Evolutionary conservation across 805 yeast genomes (phyloP), one percentile per base, ranked within the genome.

Genomic region (Yamadazyma kitorensis): DNA sequence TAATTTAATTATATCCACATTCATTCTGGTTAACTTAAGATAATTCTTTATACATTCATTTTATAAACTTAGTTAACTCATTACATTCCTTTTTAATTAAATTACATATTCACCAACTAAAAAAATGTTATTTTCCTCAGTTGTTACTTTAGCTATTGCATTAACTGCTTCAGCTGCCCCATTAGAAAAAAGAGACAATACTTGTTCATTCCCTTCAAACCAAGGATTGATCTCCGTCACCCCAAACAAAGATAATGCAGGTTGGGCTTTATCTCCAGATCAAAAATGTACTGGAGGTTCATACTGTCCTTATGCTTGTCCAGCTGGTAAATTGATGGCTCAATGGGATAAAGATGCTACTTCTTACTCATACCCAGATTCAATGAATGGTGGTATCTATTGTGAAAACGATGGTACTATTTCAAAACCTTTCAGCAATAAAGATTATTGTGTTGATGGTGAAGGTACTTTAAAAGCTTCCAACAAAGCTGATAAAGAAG

Each of bases 291-390:
- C 78, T 4, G 68, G 82, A 17, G 95, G 93, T n/a, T 61, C 69
- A 19, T 88, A 80, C 74, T 87, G 96, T 59, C 96, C 95, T 19
- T 88, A 82, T 57, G 96, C 96, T 12, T 87, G 96, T 55, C 79
- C 87, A 12, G 84, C 95, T 25, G 96, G 96, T 39, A 76, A 84
- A 57, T 58, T 87, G 36, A 80, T 82, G 82, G 85, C 80, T 19
- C 96, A 87, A 60, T 87, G 95, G 96, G 93, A 88, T 52, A 78
- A 87, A 4, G 42, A 56, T 4, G 82, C 80, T 23, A 85, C 85
- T n/a, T 45, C 78, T 8, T 87, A 86, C 63, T 48, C 80, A 5
- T 83, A 82, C 55, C 94, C 95, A 15, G 72, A 76, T 24, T 84
- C 95, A 3, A 80, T 76, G 64, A 63, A 85, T 51, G 96, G 96